Conservation (phyloP, 768 basidiomycete species). For the Lactifluus piperatus region DNA sequence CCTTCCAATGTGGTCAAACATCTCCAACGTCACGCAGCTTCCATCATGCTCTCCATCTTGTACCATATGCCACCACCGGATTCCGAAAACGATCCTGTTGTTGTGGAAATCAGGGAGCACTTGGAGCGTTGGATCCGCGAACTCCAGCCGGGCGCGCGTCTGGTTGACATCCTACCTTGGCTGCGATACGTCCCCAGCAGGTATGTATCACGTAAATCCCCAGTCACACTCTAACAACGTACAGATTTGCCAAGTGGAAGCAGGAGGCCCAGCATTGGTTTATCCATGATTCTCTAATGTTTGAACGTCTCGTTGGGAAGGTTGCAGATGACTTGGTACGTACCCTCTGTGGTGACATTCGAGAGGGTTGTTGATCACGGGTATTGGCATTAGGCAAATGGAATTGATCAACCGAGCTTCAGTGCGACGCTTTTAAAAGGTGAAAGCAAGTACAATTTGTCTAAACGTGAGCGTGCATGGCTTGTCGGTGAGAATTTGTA, state of each 20-base stretch:
- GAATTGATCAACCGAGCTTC: conserved; percentile 3
- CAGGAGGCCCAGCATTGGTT: conserved; percentile 8
- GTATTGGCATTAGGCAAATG: background rate
- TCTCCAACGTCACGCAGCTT: conserved; percentile 13
- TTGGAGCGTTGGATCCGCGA: background rate
- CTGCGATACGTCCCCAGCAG: background rate
- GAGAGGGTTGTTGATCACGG: background rate
- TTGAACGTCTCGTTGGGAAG: background rate
- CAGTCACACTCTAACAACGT: too few species aligned
- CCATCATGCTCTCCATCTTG: background rate
- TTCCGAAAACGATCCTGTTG: background rate
- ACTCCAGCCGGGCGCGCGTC: background rate
- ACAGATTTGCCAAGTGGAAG: conserved; percentile 11
- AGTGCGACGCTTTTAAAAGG: conserved; percentile 1
- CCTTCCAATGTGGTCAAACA: conserved; percentile 24
- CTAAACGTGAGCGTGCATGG: conserved; percentile 12
- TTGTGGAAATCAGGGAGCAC: background rate
- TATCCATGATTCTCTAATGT: conserved; percentile 2
- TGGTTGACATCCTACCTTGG: background rate
- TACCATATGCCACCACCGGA: background rate
- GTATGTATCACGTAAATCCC: background rate
- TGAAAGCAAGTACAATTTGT: background rate
- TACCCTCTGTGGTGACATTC: too few species aligned
- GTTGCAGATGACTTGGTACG: conserved; percentile 2
- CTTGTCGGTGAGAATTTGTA: conserved; percentile 16